Base-by-base conservation (phyloP, 441 rosid species). In the Jatropha multifida region DNA sequence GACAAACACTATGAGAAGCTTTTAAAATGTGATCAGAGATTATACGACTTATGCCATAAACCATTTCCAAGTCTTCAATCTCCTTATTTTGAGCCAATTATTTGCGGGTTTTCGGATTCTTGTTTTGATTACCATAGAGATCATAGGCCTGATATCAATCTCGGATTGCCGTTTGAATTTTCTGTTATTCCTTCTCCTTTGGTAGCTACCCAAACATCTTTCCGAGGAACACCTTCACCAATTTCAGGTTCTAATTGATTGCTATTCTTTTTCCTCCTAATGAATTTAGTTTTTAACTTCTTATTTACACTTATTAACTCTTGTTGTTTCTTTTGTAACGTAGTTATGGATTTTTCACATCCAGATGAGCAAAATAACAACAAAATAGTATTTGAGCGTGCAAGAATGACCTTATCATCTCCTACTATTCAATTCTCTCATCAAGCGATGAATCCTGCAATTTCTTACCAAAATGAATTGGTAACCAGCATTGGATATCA, bases 1-100 rank as follows among this genome's bases (percentile, higher is more conserved):
- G 82, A 85, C 55, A 82, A 49, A 26, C 83, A 77, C 65, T 79
- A 78, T 26, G 84, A 82, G 54, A 86, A 88, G 75, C 88, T 88
- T 40, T 49, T 88, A 8, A 79, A 78, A 14, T 71, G 60, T 9
- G 90, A 88, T 37, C 41, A 8, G 23, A 20, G 86, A 55, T 68
- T 88, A 73, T 61, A 59, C 13, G 67, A 26, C n/a, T 27, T 86
- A 60, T 81, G 74, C 58, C 74, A 20, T 4, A 69, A 71, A 20
- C 38, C 55, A 20, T 88, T 78, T 63, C 92, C 88, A 9, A 78
- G 74, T 55, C 63, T 70, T 23, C 48, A 51, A 7, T 58, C 77
- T 59, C 85, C 72, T 8, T 76, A 66, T 67, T 85, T 84, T 68
- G 40, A 62, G 0, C 44, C 32, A 5, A 42, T 17, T 4, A 13